Evolutionary conservation across 164 flowering plant species (phyloP).

Genomic region (Houttuynia cordata): DNA sequence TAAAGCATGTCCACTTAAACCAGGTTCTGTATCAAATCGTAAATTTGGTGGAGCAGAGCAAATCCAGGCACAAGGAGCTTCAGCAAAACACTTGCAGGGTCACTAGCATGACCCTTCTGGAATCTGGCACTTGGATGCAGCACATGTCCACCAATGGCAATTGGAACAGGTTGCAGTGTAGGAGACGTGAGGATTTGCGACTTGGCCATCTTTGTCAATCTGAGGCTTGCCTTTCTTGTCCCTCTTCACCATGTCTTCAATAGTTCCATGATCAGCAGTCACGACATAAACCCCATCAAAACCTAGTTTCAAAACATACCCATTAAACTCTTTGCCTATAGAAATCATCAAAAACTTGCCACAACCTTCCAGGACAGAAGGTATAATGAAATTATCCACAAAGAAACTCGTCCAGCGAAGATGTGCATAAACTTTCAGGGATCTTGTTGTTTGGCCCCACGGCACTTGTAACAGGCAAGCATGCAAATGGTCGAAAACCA

Average conservation of each 20-base stretch:
- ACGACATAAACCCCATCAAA: slow-evolving; percentile 52
- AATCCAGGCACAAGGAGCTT: too few species aligned
- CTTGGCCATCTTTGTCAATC: slow-evolving; percentile 70
- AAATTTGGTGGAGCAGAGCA: too few species aligned
- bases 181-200: slow-evolving; percentile 90
- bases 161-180: slow-evolving; percentile 77
- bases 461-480: too few species aligned
- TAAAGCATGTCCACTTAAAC: too few species aligned
- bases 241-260: slow-evolving; percentile 98
- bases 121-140: too few species aligned
- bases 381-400: slow-evolving; percentile 33
- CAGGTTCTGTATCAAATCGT: too few species aligned
- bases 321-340: slow-evolving; percentile 42
- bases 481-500: too few species aligned
- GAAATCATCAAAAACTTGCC: slow-evolving; percentile 14
- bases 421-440: slow-evolving; percentile 26
- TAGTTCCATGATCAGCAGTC: slow-evolving; percentile 97
- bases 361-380: slow-evolving; percentile 49
- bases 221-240: slow-evolving; percentile 70
- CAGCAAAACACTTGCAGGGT: too few species aligned
- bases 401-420: slow-evolving; percentile 22
- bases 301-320: slow-evolving; percentile 32
- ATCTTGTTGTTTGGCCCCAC: too few species aligned
- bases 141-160: too few species aligned
- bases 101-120: too few species aligned